These are phyloP conservation scores for Arthrobotrys sinensis DNA, from an alignment of 2,329 filamentous ascomycete genomes.

Conservation along the genomic window DNA sequence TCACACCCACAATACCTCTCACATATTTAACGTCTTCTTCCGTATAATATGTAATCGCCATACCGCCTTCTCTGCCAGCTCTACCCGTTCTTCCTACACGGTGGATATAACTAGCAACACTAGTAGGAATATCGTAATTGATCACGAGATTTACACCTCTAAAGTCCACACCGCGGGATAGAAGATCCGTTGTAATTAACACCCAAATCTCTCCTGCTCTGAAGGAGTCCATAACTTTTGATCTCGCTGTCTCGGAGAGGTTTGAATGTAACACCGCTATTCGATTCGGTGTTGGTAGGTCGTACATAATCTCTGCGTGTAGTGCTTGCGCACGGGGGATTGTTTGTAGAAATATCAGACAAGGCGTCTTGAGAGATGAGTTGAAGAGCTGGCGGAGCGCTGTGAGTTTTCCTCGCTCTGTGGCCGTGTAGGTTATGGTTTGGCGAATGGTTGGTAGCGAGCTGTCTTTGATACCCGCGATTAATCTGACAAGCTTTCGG, in stretches of 20 bases:
- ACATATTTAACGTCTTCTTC: conserved; percentile 93
- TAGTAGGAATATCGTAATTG: conserved; percentile 97
- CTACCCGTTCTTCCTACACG: conserved; percentile 91
- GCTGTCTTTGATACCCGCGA: conserved; percentile 96
- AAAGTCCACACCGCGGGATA: conserved; percentile 94
- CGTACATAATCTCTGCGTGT: conserved; percentile 90
- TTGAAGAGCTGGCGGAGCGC: conserved; percentile 86
- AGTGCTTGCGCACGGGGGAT: conserved; percentile 91
- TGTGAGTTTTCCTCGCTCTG: conserved; percentile 92
- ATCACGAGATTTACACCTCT: conserved; percentile 94
- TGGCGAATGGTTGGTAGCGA: conserved; percentile 93
- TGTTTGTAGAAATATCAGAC: conserved; percentile 96
- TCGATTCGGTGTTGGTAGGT: conserved; percentile 85
- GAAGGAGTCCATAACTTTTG: conserved; percentile 88
- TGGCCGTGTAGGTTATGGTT: conserved; percentile 89
- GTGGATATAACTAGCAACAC: conserved; percentile 90
- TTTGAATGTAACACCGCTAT: conserved; percentile 93
- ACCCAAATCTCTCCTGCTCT: conserved; percentile 95
- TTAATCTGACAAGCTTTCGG: conserved; percentile 80
- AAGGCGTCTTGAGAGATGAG: conserved; percentile 82
- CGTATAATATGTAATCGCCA: conserved; percentile 94
- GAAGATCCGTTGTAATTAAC: conserved; percentile 92
- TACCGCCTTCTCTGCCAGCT: conserved; percentile 86
- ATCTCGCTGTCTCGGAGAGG: conserved; percentile 81
- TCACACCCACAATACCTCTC: conserved; percentile 93